These are phyloP conservation scores for Tripidium arundinaceum DNA, from an alignment of 202 grass and related monocot genomes.

Conservation along the genomic window DNA sequence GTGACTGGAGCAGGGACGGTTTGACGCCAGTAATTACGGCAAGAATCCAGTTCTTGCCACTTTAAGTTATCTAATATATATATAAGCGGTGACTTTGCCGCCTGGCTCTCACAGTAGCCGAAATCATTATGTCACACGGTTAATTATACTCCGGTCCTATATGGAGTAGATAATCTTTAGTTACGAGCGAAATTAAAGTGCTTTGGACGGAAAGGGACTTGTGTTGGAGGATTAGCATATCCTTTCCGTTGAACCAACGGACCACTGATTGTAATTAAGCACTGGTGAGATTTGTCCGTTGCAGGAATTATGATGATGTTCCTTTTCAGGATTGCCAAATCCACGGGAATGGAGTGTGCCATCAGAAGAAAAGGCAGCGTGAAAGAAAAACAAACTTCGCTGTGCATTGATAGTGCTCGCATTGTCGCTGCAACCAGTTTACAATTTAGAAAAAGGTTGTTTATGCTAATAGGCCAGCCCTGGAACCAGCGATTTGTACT, in stretches of 20 bases:
- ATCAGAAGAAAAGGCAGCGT: background rate
- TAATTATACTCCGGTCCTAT: background rate
- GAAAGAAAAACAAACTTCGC: conserved; percentile 4
- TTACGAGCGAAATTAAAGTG: conserved; percentile 1
- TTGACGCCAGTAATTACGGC: conserved; percentile 36
- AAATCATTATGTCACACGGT: conserved; percentile 12
- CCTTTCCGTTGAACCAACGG: conserved; percentile 35
- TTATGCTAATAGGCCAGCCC: background rate
- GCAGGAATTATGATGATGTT: conserved; percentile 21
- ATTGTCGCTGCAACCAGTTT: background rate
- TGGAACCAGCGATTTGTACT: background rate
- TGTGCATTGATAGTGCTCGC: background rate
- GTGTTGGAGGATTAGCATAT: conserved; percentile 9
- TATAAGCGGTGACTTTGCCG: too few species aligned
- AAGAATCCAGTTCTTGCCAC: conserved; percentile 12
- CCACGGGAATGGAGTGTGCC: background rate
- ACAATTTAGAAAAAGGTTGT: too few species aligned
- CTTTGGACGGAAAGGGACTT: conserved; percentile 33
- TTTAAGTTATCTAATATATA: too few species aligned
- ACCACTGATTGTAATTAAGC: conserved; percentile 13
- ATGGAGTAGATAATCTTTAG: background rate
- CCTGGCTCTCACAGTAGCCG: background rate
- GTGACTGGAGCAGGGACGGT: background rate
- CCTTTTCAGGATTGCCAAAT: conserved; percentile 33
- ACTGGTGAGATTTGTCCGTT: conserved; percentile 21